Evolutionary conservation across 257 asterid genomes (phyloP).

Genomic region (Nicotiana tabacum): DNA sequence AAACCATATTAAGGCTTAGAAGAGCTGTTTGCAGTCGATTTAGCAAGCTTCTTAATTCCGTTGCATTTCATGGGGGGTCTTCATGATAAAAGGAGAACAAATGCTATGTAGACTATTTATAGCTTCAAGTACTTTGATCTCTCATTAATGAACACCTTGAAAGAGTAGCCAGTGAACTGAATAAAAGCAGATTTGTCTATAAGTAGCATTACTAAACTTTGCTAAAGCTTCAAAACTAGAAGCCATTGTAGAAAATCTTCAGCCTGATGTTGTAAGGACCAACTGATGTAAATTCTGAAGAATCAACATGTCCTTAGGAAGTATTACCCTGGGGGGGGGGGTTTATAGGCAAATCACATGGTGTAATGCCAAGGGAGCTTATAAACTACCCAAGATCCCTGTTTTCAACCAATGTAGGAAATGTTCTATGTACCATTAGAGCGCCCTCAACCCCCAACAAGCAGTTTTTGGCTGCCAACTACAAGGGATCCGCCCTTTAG

Average conservation of each 20-base stretch:
- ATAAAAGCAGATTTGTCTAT: background rate
- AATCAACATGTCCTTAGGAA: background rate
- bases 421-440: background rate
- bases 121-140: background rate
- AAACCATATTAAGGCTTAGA: background rate
- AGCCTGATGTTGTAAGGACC: background rate
- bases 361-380: background rate
- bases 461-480: background rate
- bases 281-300: background rate
- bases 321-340: background rate
- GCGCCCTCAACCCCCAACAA: background rate
- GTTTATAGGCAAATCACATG: background rate
- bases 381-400: background rate
- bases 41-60: background rate
- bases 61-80: background rate
- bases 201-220: background rate
- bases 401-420: background rate
- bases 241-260: background rate
- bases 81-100: background rate
- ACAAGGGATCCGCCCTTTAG: background rate
- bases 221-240: background rate
- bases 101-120: background rate
- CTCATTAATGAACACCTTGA: background rate
- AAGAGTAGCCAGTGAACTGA: background rate
- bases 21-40: background rate